Evolutionary conservation across 352 stramenopile genomes (phyloP).

Genomic region (Pythium monospermum): DNA sequence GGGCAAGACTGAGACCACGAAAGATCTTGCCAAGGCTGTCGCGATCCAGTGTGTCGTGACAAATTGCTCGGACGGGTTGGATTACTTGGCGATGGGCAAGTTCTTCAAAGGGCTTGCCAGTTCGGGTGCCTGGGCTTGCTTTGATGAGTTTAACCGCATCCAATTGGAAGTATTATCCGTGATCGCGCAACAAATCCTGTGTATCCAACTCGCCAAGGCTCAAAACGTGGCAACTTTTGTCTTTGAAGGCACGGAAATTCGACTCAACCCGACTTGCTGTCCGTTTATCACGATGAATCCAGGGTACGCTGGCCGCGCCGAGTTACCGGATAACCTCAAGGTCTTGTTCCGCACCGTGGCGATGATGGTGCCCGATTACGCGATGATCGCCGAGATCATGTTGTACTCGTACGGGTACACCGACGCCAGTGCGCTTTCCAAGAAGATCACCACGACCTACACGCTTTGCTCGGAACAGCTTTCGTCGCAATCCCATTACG

Average conservation of each 20-base stretch:
- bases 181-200: constrained; percentile 93
- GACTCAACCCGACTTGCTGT: constrained; percentile 87
- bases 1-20: constrained; percentile 94
- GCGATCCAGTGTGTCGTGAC: constrained; percentile 95
- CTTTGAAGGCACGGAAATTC: constrained; percentile 93
- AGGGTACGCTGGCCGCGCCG: constrained; percentile 92
- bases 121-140: constrained; percentile 92
- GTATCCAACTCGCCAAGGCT: constrained; percentile 90
- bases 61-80: constrained; percentile 90
- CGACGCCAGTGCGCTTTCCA: constrained; percentile 83
- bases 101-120: constrained; percentile 94
- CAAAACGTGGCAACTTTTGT: constrained; percentile 89
- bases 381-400: constrained; percentile 93
- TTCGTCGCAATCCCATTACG: constrained; percentile 93
- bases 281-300: constrained; percentile 96
- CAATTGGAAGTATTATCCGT: constrained; percentile 94
- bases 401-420: constrained; percentile 93
- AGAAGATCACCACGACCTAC: constrained; percentile 94
- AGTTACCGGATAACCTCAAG: constrained; percentile 94
- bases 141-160: constrained; percentile 96
- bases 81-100: constrained; percentile 94
- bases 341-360: constrained; percentile 91
- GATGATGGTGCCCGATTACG: constrained; percentile 96
- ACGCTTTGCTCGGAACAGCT: constrained; percentile 93
- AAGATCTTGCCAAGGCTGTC: constrained; percentile 93